Evolutionary conservation across 768 basidiomycete species (phyloP), one percentile per base, ranked within the genome.

Genomic region (Glaciozyma antarctica): DNA sequence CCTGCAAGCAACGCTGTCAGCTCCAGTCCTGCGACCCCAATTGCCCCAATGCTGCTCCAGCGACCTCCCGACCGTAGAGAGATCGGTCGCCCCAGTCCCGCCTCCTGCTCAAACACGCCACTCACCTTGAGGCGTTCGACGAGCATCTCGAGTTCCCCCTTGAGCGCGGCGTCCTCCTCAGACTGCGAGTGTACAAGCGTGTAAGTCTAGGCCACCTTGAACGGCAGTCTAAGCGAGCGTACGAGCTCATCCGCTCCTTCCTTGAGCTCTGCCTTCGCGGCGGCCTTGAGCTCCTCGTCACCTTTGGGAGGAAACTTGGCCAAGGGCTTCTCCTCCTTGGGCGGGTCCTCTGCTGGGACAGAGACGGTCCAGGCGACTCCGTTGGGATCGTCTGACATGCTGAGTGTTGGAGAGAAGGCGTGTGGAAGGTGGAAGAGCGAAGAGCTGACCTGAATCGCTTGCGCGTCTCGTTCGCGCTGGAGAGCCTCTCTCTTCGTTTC

Each of bases 81-180:
- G 21, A 48, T 24, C 21, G 47, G 2, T 16, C 47, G 38, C 38
- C 8, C 47, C 15, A 48, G 19, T 19, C 47, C 22, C 47, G 21
- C 16, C 47, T 9, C 19, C 19, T 48, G 19, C 16, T 5, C 19
- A n/a, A 48, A 22, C 41, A 47, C 15, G 44, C n/a, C 26, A 72
- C 82, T 62, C 72, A 92, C 94, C 81, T 88, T 89, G 61, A 99
- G 76, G 52, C 95, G 84, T 75, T 98, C 92, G 34, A 94, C 85
- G 30, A 98, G 83, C 92, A 99, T 91, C 76, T 98, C 95, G 26
- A 99, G 81, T 78, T 99, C 93, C 64, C 84, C 86, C 78, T 88
- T 89, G 65, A 99, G 83, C 74, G 92, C 88, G 41, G 85, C 80
- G 77, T 99, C 95, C 78, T 98, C 95, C 75, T 99, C 95, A 10